A percentile compares a stretch with the other conserved stretches of the same genome.
Conservation (phyloP, 306 rosid species). For the Albizia julibrissin region DNA sequence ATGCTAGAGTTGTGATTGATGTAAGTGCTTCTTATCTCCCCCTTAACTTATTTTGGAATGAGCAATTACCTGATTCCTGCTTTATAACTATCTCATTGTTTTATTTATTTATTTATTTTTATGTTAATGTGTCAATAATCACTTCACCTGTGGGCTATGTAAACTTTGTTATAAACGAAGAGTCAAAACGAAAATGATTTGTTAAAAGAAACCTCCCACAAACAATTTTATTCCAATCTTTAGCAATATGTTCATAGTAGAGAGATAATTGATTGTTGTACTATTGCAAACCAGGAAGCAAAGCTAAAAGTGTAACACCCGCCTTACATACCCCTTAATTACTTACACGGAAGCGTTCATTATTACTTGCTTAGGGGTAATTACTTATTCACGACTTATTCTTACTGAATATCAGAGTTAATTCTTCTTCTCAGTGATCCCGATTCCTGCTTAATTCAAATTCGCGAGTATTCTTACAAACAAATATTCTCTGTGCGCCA, state of each 20-base stretch:
- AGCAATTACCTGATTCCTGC: background rate
- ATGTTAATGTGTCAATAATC: background rate
- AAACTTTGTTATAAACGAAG: background rate
- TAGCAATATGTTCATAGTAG: background rate
- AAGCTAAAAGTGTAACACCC: slow-evolving; percentile 89
- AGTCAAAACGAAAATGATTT: background rate
- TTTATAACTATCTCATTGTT: slow-evolving; percentile 22
- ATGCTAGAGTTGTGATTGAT: slow-evolving; percentile 94
- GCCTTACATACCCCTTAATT: too few species aligned
- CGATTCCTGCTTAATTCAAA: too few species aligned
- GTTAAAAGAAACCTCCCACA: background rate
- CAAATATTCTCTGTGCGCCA: too few species aligned
- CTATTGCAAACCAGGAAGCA: slow-evolving; percentile 63
- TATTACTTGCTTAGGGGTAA: too few species aligned
- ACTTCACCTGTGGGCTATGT: background rate
- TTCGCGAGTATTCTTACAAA: too few species aligned
- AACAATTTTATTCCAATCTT: background rate
- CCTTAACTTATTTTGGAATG: background rate
- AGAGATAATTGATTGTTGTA: slow-evolving; percentile 27
- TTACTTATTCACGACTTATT: too few species aligned
- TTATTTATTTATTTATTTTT: background rate
- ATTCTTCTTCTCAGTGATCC: too few species aligned
- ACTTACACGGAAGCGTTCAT: too few species aligned
- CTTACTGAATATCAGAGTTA: too few species aligned
- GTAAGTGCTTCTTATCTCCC: slow-evolving; percentile 51